Base-by-base conservation (phyloP, 345 rosid genomes). In the Theobroma cacao region DNA sequence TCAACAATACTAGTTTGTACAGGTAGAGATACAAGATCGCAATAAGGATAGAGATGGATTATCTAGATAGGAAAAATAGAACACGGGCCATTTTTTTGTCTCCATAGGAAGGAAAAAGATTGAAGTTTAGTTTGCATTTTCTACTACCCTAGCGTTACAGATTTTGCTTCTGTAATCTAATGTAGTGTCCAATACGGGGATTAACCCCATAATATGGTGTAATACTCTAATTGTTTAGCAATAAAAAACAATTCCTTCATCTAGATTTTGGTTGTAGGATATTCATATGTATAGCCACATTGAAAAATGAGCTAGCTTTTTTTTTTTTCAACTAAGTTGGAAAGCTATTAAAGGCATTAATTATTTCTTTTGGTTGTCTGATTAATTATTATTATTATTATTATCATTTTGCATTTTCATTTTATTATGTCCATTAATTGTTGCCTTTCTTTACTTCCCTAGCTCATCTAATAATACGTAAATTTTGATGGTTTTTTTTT, bases 21-120 rank as follows among this genome's bases (percentile, higher is more conserved):
- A 77, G 65, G 28, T 55, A 65, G 34, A 65, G 53, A 77, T 59
- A 26, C 43, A 43, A 33, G 71, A n/a, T 77, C 67, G 68, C 20
- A 40, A 41, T 38, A 18, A 61, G 24, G 40, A 75, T 61, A 45
- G 28, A 6, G 4, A 62, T 14, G 24, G 45, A 67, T 5, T 7
- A 43, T 67, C 34, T 14, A 43, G 45, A 68, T 10, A 43, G 43
- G 28, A 31, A 30, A 71, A 2, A 47, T 10, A 70, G 60, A 50
- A 31, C 20, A 0, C 28, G 36, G 8, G 4, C 38, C 75, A 47
- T 28, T 71, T 18, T n/a, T 71, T 48, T 41, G 17, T 18, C 41
- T 70, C 40, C 66, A 60, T 60, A 60, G 40, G 18, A 61, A 7
- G 41, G 5, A 60, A 13, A 5, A 14, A 60, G 8, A 45, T 69